These are phyloP conservation scores for Hibiscus syriacus DNA, from an alignment of 345 rosid species.

Conservation along the genomic window DNA sequence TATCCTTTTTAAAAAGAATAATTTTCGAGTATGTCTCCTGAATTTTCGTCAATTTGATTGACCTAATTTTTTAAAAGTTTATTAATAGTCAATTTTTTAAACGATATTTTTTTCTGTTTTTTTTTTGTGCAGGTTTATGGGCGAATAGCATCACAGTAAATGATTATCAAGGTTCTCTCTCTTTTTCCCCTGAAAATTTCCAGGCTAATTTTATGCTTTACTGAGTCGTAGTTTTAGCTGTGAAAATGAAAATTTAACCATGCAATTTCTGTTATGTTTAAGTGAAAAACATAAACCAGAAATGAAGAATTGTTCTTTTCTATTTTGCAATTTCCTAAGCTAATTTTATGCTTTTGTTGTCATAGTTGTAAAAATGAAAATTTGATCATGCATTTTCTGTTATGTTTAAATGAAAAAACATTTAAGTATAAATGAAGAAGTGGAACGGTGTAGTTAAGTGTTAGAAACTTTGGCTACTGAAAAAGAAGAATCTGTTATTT, in stretches of 20 bases:
- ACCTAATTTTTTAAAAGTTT: background rate
- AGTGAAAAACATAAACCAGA: background rate
- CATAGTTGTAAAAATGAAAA: background rate
- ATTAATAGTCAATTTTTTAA: background rate
- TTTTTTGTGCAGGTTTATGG: constrained; percentile 49
- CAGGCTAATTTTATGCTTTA: background rate
- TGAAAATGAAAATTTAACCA: background rate
- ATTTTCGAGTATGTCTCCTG: background rate
- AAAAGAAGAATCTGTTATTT: background rate
- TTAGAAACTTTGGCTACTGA: background rate
- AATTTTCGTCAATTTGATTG: background rate
- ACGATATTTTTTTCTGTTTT: background rate
- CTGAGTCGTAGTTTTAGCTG: background rate
- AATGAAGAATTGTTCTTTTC: background rate
- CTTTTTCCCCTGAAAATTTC: background rate
- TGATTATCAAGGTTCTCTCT: constrained; percentile 76
- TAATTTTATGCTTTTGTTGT: background rate
- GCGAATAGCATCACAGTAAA: constrained; percentile 60
- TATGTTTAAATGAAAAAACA: background rate
- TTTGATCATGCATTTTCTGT: background rate
- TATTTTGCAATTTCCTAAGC: background rate
- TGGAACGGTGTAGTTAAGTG: background rate
- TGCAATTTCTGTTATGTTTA: background rate
- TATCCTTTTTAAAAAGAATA: background rate
- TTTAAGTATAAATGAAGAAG: background rate